Conservation (phyloP, 1,139 yeast genomes). For the Sporopachydermia cereana region DNA sequence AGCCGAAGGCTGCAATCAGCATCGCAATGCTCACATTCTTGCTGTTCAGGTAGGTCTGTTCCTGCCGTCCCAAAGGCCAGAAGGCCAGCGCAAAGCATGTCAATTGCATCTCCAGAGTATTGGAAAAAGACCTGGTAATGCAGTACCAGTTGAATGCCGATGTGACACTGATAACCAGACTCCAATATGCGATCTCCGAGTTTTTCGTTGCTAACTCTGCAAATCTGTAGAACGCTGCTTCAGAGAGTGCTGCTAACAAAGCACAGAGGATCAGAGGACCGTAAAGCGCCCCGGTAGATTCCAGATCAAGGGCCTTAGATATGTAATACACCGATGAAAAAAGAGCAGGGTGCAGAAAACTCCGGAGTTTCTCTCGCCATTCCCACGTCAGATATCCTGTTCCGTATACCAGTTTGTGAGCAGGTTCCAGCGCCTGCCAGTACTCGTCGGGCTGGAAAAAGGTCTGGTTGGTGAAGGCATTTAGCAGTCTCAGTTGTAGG, state of each 20-base stretch:
- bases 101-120: slow-evolving; percentile 65
- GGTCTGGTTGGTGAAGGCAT: slow-evolving; percentile 53
- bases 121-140: slow-evolving; percentile 75
- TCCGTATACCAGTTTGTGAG: slow-evolving; percentile 62
- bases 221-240: slow-evolving; percentile 43
- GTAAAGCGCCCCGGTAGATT: slow-evolving; percentile 26
- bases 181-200: slow-evolving; percentile 31
- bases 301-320: slow-evolving; percentile 20
- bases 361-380: slow-evolving; percentile 67
- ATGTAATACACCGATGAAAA: slow-evolving; percentile 36
- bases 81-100: slow-evolving; percentile 57
- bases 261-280: slow-evolving; percentile 66
- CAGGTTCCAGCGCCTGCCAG: slow-evolving; percentile 90
- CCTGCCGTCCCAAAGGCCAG: slow-evolving; percentile 52
- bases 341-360: slow-evolving; percentile 68
- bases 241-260: slow-evolving; percentile 60
- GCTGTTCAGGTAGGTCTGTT: slow-evolving; percentile 8
- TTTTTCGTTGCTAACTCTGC: slow-evolving; percentile 27
- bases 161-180: slow-evolving; percentile 42
- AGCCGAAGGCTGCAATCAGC: slow-evolving; percentile 40
- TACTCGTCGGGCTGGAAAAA: slow-evolving; percentile 96
- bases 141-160: slow-evolving; percentile 82
- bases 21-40: slow-evolving; percentile 19
- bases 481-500: slow-evolving; percentile 37
- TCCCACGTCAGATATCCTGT: slow-evolving; percentile 93